Conservation (phyloP, 768 basidiomycete genomes). For the Rhizopogon roseolus region DNA sequence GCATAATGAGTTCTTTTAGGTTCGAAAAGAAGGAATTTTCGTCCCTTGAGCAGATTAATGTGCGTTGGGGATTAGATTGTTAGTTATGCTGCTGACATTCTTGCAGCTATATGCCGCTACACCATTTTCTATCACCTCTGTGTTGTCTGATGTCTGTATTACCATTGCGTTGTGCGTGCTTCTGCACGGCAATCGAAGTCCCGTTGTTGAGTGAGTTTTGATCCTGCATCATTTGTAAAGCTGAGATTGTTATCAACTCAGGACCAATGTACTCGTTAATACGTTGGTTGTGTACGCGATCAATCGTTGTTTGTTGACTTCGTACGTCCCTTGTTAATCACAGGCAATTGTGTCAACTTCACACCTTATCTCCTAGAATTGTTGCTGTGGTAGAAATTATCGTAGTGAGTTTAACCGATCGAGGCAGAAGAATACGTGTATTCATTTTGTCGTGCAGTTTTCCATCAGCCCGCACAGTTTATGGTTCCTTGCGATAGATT, state of each 20-base stretch:
- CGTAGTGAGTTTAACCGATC: slow-evolving; percentile 6
- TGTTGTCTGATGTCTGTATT: slow-evolving; percentile 41
- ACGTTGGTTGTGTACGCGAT: slow-evolving; percentile 44
- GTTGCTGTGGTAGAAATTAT: slow-evolving; percentile 18
- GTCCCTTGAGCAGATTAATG: slow-evolving; percentile 31
- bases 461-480: slow-evolving; percentile 36
- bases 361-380: slow-evolving; percentile 3
- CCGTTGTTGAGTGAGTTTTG: slow-evolving; percentile 26
- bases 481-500: slow-evolving; percentile 45
- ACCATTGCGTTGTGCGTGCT: slow-evolving; percentile 37
- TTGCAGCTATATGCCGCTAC: slow-evolving; percentile 32
- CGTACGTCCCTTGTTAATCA: slow-evolving; percentile 25
- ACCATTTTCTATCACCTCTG: slow-evolving; percentile 41
- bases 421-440: neutral
- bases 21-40: slow-evolving; percentile 33
- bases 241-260: slow-evolving; percentile 10
- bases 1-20: slow-evolving; percentile 15
- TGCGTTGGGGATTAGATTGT: slow-evolving; percentile 11
- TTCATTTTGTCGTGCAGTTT: slow-evolving; percentile 24
- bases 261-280: slow-evolving; percentile 38
- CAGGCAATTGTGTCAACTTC: neutral
- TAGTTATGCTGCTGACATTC: neutral
- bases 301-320: slow-evolving; percentile 45
- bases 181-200: slow-evolving; percentile 34
- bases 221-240: neutral